Percentiles rank a stretch among this genome's conserved stretches.
These are phyloP conservation scores for Beauveria caledonica DNA, from an alignment of 2,329 filamentous ascomycete genomes.

Conservation along the genomic window DNA sequence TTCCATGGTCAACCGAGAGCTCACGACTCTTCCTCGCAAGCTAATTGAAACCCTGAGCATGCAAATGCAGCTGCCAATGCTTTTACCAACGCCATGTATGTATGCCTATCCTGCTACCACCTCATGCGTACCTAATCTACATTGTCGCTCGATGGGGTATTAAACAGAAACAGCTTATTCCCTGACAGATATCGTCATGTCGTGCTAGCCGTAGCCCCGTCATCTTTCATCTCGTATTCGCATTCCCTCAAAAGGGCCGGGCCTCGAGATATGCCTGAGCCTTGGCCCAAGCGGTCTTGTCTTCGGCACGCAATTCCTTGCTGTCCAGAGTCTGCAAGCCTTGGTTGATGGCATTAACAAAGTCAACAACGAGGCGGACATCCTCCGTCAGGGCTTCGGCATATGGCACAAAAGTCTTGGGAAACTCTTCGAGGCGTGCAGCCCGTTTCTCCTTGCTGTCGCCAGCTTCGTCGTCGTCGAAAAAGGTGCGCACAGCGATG, in stretches of 20 bases:
- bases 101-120: slow-evolving; percentile 2
- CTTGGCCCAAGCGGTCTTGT: slow-evolving; percentile 46
- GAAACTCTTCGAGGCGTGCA: slow-evolving; percentile 41
- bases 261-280: slow-evolving; percentile 45
- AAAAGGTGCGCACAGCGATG: slow-evolving; percentile 71
- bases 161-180: not conserved
- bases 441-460: slow-evolving; percentile 42
- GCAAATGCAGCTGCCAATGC: slow-evolving; percentile 3
- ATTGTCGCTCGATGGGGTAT: slow-evolving; percentile 5
- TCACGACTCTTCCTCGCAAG: not conserved
- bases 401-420: slow-evolving; percentile 47
- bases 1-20: not conserved
- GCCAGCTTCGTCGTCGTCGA: slow-evolving; percentile 59
- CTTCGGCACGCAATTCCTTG: slow-evolving; percentile 37
- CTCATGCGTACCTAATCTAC: slow-evolving; percentile 1
- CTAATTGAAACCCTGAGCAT: not conserved
- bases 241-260: slow-evolving; percentile 28
- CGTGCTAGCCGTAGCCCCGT: not conserved
- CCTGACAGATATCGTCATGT: slow-evolving; percentile 7
- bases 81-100: slow-evolving; percentile 6
- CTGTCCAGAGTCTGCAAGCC: slow-evolving; percentile 47
- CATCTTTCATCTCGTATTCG: not conserved
- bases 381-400: slow-evolving; percentile 52
- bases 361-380: slow-evolving; percentile 46
- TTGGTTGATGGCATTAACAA: slow-evolving; percentile 49